Evolutionary conservation across 257 asterid genomes (phyloP).

Genomic region (Lantana camara): DNA sequence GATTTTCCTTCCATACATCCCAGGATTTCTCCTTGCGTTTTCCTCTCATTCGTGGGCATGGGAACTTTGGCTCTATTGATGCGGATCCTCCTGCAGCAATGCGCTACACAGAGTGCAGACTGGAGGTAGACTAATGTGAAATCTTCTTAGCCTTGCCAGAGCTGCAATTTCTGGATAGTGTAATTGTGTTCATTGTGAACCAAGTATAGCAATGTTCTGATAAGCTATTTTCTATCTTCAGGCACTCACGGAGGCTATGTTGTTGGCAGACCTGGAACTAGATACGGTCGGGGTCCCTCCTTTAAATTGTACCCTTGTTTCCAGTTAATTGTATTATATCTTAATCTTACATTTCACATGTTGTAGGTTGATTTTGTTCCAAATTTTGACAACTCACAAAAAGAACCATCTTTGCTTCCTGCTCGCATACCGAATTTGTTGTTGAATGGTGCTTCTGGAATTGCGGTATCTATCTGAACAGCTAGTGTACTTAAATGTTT

Average conservation of each 20-base stretch:
- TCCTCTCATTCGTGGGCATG: constrained; percentile 97
- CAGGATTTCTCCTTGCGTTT: constrained; percentile 97
- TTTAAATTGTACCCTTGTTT: constrained; percentile 7
- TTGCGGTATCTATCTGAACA: constrained; percentile 67
- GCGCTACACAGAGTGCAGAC: constrained; percentile 99
- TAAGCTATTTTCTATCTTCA: constrained; percentile 35
- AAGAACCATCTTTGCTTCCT: constrained; percentile 97
- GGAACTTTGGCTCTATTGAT: constrained; percentile 97
- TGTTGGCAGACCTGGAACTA: constrained; percentile 85
- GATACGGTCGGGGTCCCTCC: constrained; percentile 66
- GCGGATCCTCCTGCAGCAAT: constrained; percentile 99
- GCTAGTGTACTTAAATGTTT: constrained; percentile 10
- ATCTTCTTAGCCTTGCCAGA: constrained; percentile 10
- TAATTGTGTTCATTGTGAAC: background rate
- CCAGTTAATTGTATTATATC: constrained; percentile 9
- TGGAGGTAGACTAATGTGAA: constrained; percentile 59
- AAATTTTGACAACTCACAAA: constrained; percentile 93
- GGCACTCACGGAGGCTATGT: constrained; percentile 97
- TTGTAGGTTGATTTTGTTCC: constrained; percentile 95
- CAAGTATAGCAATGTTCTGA: background rate
- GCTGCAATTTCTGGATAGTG: constrained; percentile 16
- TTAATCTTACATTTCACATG: constrained; percentile 18
- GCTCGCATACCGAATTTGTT: constrained; percentile 89
- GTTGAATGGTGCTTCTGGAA: constrained; percentile 97
- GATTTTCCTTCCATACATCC: constrained; percentile 18